A percentile compares a stretch with the other conserved stretches of the same genome.
Evolutionary conservation across 1,284 basidiomycete species (phyloP).

Genomic region (Pseudozyma sp.): DNA sequence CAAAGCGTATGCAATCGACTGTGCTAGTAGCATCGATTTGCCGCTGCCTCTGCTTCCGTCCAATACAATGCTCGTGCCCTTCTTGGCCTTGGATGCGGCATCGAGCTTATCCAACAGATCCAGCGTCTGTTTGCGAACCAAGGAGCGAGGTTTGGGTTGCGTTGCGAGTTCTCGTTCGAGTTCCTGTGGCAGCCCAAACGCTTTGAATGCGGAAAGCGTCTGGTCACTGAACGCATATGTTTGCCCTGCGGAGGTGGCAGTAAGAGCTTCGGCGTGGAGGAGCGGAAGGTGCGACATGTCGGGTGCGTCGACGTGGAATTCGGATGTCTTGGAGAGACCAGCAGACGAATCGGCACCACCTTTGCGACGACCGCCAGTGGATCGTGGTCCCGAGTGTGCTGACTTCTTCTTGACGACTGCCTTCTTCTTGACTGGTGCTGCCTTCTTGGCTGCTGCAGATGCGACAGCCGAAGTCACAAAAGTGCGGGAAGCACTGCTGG

Average conservation of each 20-base stretch:
- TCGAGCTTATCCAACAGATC: conserved; percentile 59
- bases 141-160: conserved; percentile 50
- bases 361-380: conserved; percentile 55
- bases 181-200: conserved; percentile 58
- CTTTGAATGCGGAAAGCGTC: conserved; percentile 49
- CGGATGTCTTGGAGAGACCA: conserved; percentile 42
- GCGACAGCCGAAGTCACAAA: conserved; percentile 27
- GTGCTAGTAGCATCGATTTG: conserved; percentile 84
- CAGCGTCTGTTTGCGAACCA: conserved; percentile 55
- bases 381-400: conserved; percentile 42
- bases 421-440: conserved; percentile 59
- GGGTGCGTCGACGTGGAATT: conserved; percentile 47
- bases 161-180: conserved; percentile 42
- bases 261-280: conserved; percentile 51
- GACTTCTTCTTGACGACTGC: conserved; percentile 57
- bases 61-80: conserved; percentile 37
- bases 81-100: conserved; percentile 25
- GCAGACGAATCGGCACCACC: conserved; percentile 55
- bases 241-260: conserved; percentile 34
- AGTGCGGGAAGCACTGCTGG: conserved; percentile 19
- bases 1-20: conserved; percentile 80
- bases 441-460: conserved; percentile 45
- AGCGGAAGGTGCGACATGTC: conserved; percentile 57
- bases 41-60: conserved; percentile 80
- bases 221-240: conserved; percentile 53